These are phyloP conservation scores for Alternaria brassicicola DNA, from an alignment of 2,329 filamentous ascomycete genomes.

Conservation along the genomic window DNA sequence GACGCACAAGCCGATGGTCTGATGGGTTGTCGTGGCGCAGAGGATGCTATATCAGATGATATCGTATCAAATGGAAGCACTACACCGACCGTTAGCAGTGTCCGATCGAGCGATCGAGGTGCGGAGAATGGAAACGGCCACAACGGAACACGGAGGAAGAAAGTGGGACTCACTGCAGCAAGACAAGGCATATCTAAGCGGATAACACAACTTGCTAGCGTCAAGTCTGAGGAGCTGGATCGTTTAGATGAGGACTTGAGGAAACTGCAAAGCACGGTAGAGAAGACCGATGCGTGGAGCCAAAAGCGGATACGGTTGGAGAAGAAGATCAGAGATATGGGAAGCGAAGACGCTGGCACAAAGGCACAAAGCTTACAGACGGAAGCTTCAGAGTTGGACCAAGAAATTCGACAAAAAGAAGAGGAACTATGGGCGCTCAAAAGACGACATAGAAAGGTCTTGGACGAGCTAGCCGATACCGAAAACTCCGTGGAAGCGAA, in stretches of 20 bases:
- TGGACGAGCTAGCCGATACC: conserved; percentile 65
- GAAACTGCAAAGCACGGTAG: conserved; percentile 63
- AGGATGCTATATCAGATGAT: conserved; percentile 48
- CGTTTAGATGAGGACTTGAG: conserved; percentile 64
- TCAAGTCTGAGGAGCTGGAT: conserved; percentile 72
- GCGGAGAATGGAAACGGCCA: conserved; percentile 24
- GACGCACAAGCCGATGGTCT: conserved; percentile 67
- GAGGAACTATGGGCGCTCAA: conserved; percentile 67
- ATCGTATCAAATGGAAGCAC: conserved; percentile 56
- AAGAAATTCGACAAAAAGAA: conserved; percentile 70
- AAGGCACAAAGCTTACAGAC: conserved; percentile 58
- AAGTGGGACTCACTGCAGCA: conserved; percentile 65
- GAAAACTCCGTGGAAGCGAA: conserved; percentile 71
- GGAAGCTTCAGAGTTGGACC: conserved; percentile 61
- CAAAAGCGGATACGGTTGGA: conserved; percentile 62
- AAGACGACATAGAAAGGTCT: conserved; percentile 64
- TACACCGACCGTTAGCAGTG: conserved; percentile 54
- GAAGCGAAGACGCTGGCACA: conserved; percentile 63
- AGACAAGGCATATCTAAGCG: conserved; percentile 68
- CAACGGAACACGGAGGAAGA: conserved; percentile 55
- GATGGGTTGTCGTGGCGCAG: conserved; percentile 54
- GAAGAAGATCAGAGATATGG: conserved; percentile 62
- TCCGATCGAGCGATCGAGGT: conserved; percentile 41
- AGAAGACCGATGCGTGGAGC: conserved; percentile 64
- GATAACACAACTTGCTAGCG: conserved; percentile 67